Evolutionary conservation across 2,329 filamentous ascomycete genomes (phyloP).

Genomic region (Aspergillus tubingensis): DNA sequence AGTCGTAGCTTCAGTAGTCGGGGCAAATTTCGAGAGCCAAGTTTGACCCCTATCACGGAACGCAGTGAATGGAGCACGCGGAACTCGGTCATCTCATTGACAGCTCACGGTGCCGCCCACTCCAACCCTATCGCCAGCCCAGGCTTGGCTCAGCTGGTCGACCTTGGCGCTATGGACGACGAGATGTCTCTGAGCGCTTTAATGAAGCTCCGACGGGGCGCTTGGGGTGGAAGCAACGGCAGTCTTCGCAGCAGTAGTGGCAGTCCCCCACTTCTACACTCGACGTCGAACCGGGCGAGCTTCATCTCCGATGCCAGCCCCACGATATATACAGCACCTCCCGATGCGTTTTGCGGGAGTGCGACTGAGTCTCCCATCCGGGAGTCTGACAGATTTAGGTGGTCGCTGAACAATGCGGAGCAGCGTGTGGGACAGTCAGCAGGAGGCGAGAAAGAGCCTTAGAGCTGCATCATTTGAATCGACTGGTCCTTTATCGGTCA

Average conservation of each 20-base stretch:
- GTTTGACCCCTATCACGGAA: constrained; percentile 93
- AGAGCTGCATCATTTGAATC: background rate
- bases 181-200: constrained; percentile 75
- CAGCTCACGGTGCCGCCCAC: constrained; percentile 50
- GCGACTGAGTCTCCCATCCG: constrained; percentile 20
- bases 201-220: constrained; percentile 69
- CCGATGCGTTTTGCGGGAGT: constrained; percentile 21
- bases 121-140: constrained; percentile 65
- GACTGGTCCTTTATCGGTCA: background rate
- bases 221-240: constrained; percentile 79
- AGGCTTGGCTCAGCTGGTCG: constrained; percentile 74
- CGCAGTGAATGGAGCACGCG: constrained; percentile 93
- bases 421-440: constrained; percentile 4
- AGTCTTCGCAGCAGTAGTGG: constrained; percentile 62
- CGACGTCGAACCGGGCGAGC: constrained; percentile 37
- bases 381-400: constrained; percentile 14
- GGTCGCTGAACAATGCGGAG: constrained; percentile 8
- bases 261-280: constrained; percentile 42
- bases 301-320: constrained; percentile 41
- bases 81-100: constrained; percentile 81
- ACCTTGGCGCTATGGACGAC: constrained; percentile 60
- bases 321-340: constrained; percentile 23
- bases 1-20: constrained; percentile 71
- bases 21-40: constrained; percentile 77
- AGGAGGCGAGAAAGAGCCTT: background rate